Percentiles rank a stretch among this genome's conserved stretches.
phyloP scores from a whole-genome alignment of 192 early-diverging fungal species.

The Coemansia sp. region DNA sequence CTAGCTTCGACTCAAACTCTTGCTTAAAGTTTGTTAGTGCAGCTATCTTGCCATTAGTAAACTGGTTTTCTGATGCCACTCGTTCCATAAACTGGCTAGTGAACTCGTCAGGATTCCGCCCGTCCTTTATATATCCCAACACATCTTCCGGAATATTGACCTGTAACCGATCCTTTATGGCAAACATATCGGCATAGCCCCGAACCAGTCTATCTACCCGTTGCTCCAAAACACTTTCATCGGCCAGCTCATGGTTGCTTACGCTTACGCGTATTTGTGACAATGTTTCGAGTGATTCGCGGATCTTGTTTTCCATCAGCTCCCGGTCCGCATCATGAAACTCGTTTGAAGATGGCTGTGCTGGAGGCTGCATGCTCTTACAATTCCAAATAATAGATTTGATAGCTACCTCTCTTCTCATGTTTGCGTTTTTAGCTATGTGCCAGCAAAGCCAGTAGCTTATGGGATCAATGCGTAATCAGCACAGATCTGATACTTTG shows the following conservation, averaged over 20 bases:
- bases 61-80: conserved; percentile 53
- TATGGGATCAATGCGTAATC: too few species aligned
- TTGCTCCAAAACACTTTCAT: conserved; percentile 39
- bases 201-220: conserved; percentile 43
- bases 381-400: too few species aligned
- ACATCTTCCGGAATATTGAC: conserved; percentile 43
- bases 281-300: conserved; percentile 44
- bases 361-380: conserved; percentile 23
- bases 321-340: conserved; percentile 30
- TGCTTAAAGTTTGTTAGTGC: conserved; percentile 48
- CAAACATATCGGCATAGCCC: conserved; percentile 37
- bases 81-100: conserved; percentile 53
- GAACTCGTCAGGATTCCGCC: conserved; percentile 50
- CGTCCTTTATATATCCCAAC: conserved; percentile 38
- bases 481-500: too few species aligned
- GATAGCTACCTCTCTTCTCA: too few species aligned
- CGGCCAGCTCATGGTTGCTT: conserved; percentile 44
- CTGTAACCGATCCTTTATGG: conserved; percentile 28
- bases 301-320: conserved; percentile 35
- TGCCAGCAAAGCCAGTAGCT: too few species aligned
- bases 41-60: conserved; percentile 51
- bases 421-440: too few species aligned
- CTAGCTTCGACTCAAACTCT: conserved; percentile 42
- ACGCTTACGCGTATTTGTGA: conserved; percentile 42
- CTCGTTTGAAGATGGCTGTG: conserved; percentile 6